These are phyloP conservation scores for Alternaria tenuissima DNA, from an alignment of 2,329 filamentous ascomycete species.

Conservation along the genomic window DNA sequence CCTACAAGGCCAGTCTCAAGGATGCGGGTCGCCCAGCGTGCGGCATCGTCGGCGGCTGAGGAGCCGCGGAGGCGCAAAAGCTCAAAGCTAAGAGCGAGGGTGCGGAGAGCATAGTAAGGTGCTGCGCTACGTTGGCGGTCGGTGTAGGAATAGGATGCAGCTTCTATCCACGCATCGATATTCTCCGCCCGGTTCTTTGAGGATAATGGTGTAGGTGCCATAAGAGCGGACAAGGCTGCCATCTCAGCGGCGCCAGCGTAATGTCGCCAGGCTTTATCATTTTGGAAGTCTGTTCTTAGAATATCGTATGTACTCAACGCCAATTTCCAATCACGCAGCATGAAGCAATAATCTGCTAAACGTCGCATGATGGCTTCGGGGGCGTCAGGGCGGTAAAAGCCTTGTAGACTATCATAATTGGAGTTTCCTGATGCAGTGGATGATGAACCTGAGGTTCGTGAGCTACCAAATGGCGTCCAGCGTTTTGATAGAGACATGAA, in stretches of 20 bases:
- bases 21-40: constrained; percentile 81
- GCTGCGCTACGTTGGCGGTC: constrained; percentile 75
- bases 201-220: constrained; percentile 75
- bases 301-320: constrained; percentile 93
- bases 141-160: constrained; percentile 90
- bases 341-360: constrained; percentile 93
- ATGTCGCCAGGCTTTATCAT: constrained; percentile 96
- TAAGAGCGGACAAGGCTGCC: constrained; percentile 83
- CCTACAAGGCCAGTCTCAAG: constrained; percentile 79
- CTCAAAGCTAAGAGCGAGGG: constrained; percentile 78
- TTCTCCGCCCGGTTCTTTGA: constrained; percentile 81
- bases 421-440: constrained; percentile 61
- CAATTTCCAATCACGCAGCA: constrained; percentile 95
- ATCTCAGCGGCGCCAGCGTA: constrained; percentile 96
- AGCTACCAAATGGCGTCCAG: constrained; percentile 82
- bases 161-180: constrained; percentile 87
- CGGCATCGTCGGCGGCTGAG: constrained; percentile 83
- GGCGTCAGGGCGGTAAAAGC: constrained; percentile 83
- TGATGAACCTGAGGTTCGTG: constrained; percentile 64
- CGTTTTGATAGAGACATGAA: constrained; percentile 94
- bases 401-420: constrained; percentile 80
- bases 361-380: constrained; percentile 93
- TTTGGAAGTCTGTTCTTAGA: constrained; percentile 84
- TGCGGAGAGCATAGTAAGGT: constrained; percentile 81
- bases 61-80: constrained; percentile 82